Percentiles rank a stretch among this genome's conserved stretches.
phyloP scores from a whole-genome alignment of 2,329 filamentous ascomycete genomes.

The Trichoderma sp. region DNA sequence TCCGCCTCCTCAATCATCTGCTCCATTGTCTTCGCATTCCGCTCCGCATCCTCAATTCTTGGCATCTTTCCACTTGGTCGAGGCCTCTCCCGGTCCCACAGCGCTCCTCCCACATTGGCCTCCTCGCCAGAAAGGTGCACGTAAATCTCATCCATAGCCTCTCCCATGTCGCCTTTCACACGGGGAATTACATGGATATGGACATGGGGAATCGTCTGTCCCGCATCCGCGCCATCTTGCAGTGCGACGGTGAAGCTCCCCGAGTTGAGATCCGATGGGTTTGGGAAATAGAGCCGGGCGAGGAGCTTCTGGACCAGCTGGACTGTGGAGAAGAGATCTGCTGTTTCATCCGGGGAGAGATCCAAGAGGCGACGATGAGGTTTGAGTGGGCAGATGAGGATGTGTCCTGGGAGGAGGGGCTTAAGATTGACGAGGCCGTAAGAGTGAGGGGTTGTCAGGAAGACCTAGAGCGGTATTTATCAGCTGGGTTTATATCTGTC shows the following conservation, averaged over 20 bases:
- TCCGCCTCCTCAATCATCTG: conserved; percentile 80
- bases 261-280: conserved; percentile 47
- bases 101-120: conserved; percentile 72
- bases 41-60: conserved; percentile 66
- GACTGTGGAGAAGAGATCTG: conserved; percentile 83
- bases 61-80: conserved; percentile 58
- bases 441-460: conserved; percentile 73
- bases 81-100: conserved; percentile 55
- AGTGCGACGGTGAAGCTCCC: conserved; percentile 88
- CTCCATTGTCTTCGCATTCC: conserved; percentile 63
- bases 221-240: conserved; percentile 87
- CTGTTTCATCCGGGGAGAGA: conserved; percentile 66
- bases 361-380: conserved; percentile 71
- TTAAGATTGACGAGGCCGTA: conserved; percentile 95
- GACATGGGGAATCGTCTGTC: conserved; percentile 90
- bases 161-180: conserved; percentile 50
- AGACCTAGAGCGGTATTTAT: conserved; percentile 60
- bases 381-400: conserved; percentile 77
- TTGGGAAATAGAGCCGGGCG: conserved; percentile 52
- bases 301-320: conserved; percentile 79
- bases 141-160: conserved; percentile 68
- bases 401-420: conserved; percentile 87
- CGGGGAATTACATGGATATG: conserved; percentile 91
- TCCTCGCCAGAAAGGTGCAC: conserved; percentile 77
- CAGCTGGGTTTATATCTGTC: background rate